Percentiles rank a stretch among this genome's conserved stretches.
Evolutionary conservation across 257 asterid genomes (phyloP).

Genomic region (Eucommia ulmoides): DNA sequence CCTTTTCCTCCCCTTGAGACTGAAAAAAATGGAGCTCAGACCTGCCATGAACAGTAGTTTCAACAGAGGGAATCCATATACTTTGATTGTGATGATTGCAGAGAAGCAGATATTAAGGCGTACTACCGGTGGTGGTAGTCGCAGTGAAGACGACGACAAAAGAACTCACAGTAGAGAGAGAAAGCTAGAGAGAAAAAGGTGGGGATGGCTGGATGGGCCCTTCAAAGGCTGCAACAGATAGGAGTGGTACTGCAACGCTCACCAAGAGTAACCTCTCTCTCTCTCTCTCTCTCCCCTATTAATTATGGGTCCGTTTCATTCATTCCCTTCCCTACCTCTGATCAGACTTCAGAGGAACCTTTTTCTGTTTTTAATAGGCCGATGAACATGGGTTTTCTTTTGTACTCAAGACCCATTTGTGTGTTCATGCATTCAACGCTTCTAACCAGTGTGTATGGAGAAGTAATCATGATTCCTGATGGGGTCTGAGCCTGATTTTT

Average conservation of each 20-base stretch:
- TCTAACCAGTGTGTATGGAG: too few relatives aligned
- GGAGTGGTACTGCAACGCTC: constrained; percentile 68
- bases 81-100: constrained; percentile 30
- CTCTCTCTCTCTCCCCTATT: neutral
- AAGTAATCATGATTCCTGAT: constrained; percentile 38
- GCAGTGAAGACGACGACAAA: constrained; percentile 14
- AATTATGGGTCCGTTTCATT: constrained; percentile 37
- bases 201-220: constrained; percentile 31
- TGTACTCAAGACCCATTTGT: constrained; percentile 8
- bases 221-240: constrained; percentile 68
- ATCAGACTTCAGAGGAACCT: too few relatives aligned
- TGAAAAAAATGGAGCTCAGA: constrained; percentile 17
- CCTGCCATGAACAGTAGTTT: constrained; percentile 37
- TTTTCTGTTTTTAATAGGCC: constrained; percentile 23
- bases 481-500: constrained; percentile 32
- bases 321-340: constrained; percentile 14
- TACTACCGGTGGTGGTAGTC: too few relatives aligned
- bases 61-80: constrained; percentile 32
- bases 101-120: constrained; percentile 18
- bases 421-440: too few relatives aligned
- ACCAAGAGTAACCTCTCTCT: constrained; percentile 16
- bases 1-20: constrained; percentile 10
- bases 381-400: constrained; percentile 16
- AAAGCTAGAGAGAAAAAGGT: neutral
- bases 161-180: constrained; percentile 10